Base-by-base conservation (phyloP, 345 rosid species). In the Salix arbutifolia region DNA sequence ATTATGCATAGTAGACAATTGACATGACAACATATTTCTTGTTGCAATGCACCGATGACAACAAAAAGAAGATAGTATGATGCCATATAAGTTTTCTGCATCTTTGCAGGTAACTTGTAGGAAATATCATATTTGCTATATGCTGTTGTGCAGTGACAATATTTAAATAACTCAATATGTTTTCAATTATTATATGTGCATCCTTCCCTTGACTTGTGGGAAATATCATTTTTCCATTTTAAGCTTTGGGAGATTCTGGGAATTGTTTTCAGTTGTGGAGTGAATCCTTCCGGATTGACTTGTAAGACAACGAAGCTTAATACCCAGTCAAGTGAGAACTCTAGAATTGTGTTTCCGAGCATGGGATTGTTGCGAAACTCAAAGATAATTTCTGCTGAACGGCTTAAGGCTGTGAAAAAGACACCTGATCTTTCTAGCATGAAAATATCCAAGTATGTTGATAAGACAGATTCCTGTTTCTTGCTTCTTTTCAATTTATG, bases 361-460 rank as follows among this genome's bases (percentile, higher is more conserved):
- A 50, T 60, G 48, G 86, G 83, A 81, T 75, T 86, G 65, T 56
- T 72, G 70, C 76, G 31, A 72, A 89, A 80, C 74, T 68, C 83
- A 64, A 87, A 65, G 85, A 30, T 73, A 13, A 38, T n/a, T 67
- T 70, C 88, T 79, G 66, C 80, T 62, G 89, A 87, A 78, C 87
- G 80, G 69, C 79, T 79, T 75, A 85, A 84, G 80, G 74, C 77
- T 85, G 86, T n/a, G 52, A 90, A 83, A 86, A 80, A 70, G 65
- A 68, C 68, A 74, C 67, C 86, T 78, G 87, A 84, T 84, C 65
- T 81, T 70, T 86, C 88, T 82, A 77, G 84, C 78, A 74, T 85
- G 65, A 88, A 79, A 77, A 79, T 37, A 73, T 84, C 70, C 69
- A 86, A 92, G 97, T 91, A 75, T 67, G 66, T 78, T 42, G 62